Evolutionary conservation across 305 asterid genomes (phyloP).

Genomic region (Stenogyne calaminthoides): DNA sequence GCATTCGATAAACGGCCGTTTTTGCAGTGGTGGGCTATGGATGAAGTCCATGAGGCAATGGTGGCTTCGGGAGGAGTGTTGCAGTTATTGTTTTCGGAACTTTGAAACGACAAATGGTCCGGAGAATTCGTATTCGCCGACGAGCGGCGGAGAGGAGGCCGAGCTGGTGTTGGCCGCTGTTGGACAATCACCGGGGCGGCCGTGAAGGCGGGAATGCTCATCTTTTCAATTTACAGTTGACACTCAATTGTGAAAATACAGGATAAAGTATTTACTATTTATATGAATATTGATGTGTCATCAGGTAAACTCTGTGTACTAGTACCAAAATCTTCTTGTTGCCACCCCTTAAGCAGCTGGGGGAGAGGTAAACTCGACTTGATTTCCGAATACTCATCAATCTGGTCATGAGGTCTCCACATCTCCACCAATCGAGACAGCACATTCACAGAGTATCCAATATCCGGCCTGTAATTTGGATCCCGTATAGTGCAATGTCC

Average conservation of each 20-base stretch:
- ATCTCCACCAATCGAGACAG: slow-evolving; percentile 55
- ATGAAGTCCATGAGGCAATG: slow-evolving; percentile 75
- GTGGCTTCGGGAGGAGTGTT: slow-evolving; percentile 28
- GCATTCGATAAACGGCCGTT: slow-evolving; percentile 61
- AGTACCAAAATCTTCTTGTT: slow-evolving; percentile 47
- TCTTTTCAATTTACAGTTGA: slow-evolving; percentile 42
- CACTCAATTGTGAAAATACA: neutral
- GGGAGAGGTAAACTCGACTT: slow-evolving; percentile 55
- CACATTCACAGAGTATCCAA: slow-evolving; percentile 75
- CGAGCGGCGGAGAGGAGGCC: slow-evolving; percentile 10
- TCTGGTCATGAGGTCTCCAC: slow-evolving; percentile 65
- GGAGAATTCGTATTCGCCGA: neutral
- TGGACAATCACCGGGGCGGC: slow-evolving; percentile 29
- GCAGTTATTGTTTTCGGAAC: slow-evolving; percentile 7
- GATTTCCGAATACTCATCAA: slow-evolving; percentile 37
- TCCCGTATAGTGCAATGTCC: slow-evolving; percentile 86
- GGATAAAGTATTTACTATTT: neutral
- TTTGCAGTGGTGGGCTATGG: slow-evolving; percentile 65
- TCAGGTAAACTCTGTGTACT: slow-evolving; percentile 63
- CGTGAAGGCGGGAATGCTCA: slow-evolving; percentile 56
- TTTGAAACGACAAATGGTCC: slow-evolving; percentile 10
- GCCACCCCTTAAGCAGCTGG: slow-evolving; percentile 69
- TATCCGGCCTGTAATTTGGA: slow-evolving; percentile 79
- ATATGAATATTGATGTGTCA: slow-evolving; percentile 47
- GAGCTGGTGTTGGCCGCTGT: slow-evolving; percentile 14